Percentiles rank a stretch among this genome's conserved stretches.
Evolutionary conservation across 306 rosid genomes (phyloP).

Genomic region (Vigna trinervia): DNA sequence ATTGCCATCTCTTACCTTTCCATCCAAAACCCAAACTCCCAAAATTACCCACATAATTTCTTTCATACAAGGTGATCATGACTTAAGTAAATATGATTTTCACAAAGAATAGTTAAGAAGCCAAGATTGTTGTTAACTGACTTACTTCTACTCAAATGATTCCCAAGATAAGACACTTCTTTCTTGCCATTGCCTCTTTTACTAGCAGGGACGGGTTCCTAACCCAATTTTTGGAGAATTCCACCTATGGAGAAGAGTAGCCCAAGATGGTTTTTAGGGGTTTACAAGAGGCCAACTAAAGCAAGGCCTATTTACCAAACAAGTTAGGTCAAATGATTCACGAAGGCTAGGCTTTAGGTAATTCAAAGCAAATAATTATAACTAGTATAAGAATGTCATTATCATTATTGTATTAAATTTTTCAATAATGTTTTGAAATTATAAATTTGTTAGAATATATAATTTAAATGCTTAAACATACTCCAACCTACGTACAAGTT

Average conservation of each 20-base stretch:
- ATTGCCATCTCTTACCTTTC: neutral
- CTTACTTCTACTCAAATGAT: too few relatives aligned
- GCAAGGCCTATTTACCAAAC: neutral
- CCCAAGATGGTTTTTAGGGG: neutral
- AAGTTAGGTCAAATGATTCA: neutral
- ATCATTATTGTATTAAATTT: neutral
- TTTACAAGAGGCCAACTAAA: neutral
- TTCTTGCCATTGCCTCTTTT: neutral
- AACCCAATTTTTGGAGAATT: neutral
- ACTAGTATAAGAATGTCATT: neutral
- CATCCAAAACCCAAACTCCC: neutral
- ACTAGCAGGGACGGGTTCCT: neutral
- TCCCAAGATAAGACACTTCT: neutral
- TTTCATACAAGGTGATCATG: neutral
- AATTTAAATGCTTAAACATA: neutral
- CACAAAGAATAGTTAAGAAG: neutral
- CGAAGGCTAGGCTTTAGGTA: neutral
- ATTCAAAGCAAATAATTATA: neutral
- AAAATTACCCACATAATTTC: neutral
- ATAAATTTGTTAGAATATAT: neutral
- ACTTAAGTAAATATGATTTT: neutral
- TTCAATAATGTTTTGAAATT: neutral
- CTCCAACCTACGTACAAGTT: neutral
- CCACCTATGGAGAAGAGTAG: neutral
- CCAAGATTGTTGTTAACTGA: neutral